These are phyloP conservation scores for Sinapis alba DNA, from an alignment of 441 rosid species.

Conservation along the genomic window DNA sequence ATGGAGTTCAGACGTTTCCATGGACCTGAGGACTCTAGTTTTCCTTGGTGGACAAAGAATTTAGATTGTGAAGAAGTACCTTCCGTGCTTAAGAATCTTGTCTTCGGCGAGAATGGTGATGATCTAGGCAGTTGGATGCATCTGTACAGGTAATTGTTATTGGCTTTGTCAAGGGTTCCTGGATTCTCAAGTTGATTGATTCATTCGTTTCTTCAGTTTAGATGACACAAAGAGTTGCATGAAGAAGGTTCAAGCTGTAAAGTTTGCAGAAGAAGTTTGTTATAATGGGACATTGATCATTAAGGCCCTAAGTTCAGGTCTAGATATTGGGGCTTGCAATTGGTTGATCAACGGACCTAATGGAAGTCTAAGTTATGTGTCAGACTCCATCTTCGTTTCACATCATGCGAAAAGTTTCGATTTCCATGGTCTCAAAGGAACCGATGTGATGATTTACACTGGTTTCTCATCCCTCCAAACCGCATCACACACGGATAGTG, in stretches of 20 bases:
- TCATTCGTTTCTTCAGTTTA: constrained; percentile 48
- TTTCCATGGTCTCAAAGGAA: constrained; percentile 54
- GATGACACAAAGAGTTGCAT: constrained; percentile 66
- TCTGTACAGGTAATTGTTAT: constrained; percentile 62
- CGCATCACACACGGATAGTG: constrained; percentile 15
- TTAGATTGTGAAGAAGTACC: constrained; percentile 67
- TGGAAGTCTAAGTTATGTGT: constrained; percentile 54
- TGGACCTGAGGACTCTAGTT: constrained; percentile 52
- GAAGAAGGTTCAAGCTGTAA: constrained; percentile 61
- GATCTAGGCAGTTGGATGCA: constrained; percentile 86
- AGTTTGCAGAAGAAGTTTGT: constrained; percentile 76
- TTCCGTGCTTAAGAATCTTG: constrained; percentile 50
- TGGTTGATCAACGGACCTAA: constrained; percentile 72
- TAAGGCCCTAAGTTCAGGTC: constrained; percentile 79
- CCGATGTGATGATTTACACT: constrained; percentile 62
- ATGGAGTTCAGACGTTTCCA: constrained; percentile 59
- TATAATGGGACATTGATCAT: constrained; percentile 69
- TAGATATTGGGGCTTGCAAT: constrained; percentile 82
- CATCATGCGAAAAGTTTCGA: constrained; percentile 65
- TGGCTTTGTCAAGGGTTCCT: background rate
- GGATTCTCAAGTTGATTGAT: background rate
- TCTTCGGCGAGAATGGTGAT: constrained; percentile 58
- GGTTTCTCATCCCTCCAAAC: constrained; percentile 51
- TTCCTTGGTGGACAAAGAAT: constrained; percentile 74
- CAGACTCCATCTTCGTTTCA: constrained; percentile 60